Conservation (phyloP, 1,139 yeast genomes). For the Scheffersomyces parashehatae region DNA sequence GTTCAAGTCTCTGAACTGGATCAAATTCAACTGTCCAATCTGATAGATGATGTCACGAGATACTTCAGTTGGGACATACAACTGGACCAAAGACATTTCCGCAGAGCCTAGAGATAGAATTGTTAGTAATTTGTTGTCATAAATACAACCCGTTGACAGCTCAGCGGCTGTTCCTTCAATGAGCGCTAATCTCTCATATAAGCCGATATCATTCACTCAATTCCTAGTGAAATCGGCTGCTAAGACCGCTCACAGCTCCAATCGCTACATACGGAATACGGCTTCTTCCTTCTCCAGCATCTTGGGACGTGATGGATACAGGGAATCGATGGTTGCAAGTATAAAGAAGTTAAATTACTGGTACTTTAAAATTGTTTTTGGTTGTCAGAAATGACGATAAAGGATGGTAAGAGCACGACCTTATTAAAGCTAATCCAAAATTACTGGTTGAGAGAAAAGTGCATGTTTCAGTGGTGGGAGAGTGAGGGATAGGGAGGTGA, state of each 20-base stretch:
- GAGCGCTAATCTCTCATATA: not conserved
- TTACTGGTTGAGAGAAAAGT: no score
- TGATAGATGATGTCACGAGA: constrained; percentile 65
- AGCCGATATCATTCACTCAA: not conserved
- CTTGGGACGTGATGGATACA: not conserved
- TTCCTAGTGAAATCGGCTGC: not conserved
- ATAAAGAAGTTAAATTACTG: no score
- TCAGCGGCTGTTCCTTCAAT: not conserved
- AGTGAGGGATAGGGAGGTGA: no score
- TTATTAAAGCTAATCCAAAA: no score
- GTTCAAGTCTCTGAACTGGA: constrained; percentile 73
- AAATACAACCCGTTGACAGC: not conserved
- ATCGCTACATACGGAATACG: constrained; percentile 55
- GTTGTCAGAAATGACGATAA: no score
- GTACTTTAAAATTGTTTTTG: no score
- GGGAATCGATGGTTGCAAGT: no score
- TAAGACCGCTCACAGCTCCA: not conserved
- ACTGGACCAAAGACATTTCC: constrained; percentile 75
- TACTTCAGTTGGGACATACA: constrained; percentile 72
- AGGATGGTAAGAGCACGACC: no score
- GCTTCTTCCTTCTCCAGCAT: constrained; percentile 58
- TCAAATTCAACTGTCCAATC: constrained; percentile 61
- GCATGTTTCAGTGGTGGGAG: no score
- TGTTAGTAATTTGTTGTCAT: constrained; percentile 5
- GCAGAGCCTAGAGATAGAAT: constrained; percentile 51